Conservation (phyloP, 345 rosid genomes). For the Eucalyptus camaldulensis region DNA sequence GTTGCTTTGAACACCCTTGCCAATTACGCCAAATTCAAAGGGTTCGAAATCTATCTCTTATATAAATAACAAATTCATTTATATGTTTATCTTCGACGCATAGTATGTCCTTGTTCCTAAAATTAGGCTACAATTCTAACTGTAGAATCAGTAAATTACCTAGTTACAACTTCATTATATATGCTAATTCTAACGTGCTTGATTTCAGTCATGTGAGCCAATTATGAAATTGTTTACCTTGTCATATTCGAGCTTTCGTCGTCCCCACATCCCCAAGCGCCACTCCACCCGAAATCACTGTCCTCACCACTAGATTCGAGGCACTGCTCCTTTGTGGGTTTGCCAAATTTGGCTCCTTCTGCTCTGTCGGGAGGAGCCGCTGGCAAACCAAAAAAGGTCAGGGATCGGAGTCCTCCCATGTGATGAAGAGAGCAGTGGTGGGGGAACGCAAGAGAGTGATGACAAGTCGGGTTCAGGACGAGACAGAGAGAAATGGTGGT, state of each 20-base stretch:
- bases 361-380: neutral
- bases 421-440: neutral
- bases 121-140: neutral
- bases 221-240: neutral
- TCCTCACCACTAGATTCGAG: neutral
- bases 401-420: neutral
- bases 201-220: neutral
- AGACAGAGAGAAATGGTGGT: neutral
- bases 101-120: neutral
- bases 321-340: neutral
- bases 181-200: neutral
- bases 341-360: neutral
- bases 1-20: neutral
- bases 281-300: neutral
- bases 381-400: neutral
- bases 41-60: neutral
- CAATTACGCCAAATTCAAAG: neutral
- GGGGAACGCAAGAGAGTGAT: neutral
- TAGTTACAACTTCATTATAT: neutral
- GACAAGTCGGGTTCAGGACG: neutral
- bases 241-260: neutral
- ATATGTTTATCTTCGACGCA: neutral
- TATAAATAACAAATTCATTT: neutral
- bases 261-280: neutral
- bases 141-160: neutral